Conservation (phyloP, 345 rosid genomes). For the Capsella bursapastoris region DNA sequence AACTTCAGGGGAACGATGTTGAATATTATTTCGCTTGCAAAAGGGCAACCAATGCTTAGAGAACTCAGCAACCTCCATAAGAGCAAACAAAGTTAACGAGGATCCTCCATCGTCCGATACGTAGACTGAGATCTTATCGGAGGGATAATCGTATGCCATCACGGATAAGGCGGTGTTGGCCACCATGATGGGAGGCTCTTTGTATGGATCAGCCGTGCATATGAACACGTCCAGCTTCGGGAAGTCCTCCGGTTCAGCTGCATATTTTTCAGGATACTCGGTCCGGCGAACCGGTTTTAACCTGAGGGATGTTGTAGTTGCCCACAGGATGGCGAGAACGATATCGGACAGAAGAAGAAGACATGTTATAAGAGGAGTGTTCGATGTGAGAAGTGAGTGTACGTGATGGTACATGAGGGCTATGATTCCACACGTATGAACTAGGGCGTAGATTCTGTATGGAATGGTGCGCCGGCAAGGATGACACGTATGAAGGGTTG, state of each 20-base stretch:
- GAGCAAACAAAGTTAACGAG: slow-evolving; percentile 65
- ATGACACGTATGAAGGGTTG: slow-evolving; percentile 52
- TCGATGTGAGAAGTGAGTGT: slow-evolving; percentile 46
- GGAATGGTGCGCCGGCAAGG: slow-evolving; percentile 47
- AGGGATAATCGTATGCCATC: slow-evolving; percentile 80
- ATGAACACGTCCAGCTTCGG: slow-evolving; percentile 73
- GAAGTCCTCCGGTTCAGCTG: slow-evolving; percentile 47
- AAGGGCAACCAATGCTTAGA: slow-evolving; percentile 76
- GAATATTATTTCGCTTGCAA: slow-evolving; percentile 52
- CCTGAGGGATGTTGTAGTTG: slow-evolving; percentile 47
- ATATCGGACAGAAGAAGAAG: slow-evolving; percentile 55
- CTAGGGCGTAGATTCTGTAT: slow-evolving; percentile 55
- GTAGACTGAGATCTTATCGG: slow-evolving; percentile 67
- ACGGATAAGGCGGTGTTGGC: slow-evolving; percentile 79
- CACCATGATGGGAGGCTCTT: slow-evolving; percentile 77
- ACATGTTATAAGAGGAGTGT: slow-evolving; percentile 25
- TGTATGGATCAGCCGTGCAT: slow-evolving; percentile 91
- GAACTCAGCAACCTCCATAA: slow-evolving; percentile 74
- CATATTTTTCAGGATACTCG: slow-evolving; percentile 55
- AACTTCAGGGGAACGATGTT: slow-evolving; percentile 60
- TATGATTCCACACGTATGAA: slow-evolving; percentile 58
- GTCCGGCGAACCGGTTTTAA: slow-evolving; percentile 49
- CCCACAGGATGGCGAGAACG: slow-evolving; percentile 74
- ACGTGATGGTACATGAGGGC: slow-evolving; percentile 58
- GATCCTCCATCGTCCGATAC: slow-evolving; percentile 93